phyloP scores from a whole-genome alignment of 805 yeast species.

The Kregervanrija delftensis region DNA sequence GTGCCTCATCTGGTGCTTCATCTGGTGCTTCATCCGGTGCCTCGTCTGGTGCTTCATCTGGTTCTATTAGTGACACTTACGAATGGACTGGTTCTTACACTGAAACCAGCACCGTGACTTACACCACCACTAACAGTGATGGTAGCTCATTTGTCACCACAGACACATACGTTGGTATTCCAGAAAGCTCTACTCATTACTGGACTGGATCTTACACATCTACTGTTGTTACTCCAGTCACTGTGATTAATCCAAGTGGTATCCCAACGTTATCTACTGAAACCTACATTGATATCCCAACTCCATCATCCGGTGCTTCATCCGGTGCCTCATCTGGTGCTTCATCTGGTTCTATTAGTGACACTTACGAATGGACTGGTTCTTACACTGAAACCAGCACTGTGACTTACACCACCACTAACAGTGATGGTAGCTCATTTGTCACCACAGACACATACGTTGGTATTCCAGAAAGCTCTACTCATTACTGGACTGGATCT shows the following conservation, averaged over 20 bases:
- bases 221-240: background rate
- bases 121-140: too few relatives aligned
- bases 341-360: too few relatives aligned
- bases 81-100: background rate
- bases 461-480: too few relatives aligned
- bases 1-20: background rate
- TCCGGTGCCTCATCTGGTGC: too few relatives aligned
- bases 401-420: too few relatives aligned
- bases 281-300: background rate
- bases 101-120: background rate
- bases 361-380: too few relatives aligned
- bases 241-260: background rate
- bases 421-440: too few relatives aligned
- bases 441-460: too few relatives aligned
- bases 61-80: background rate
- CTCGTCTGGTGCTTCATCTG: background rate
- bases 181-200: constrained; percentile 1
- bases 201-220: constrained; percentile 4
- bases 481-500: too few relatives aligned
- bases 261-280: background rate
- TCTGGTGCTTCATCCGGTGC: too few relatives aligned
- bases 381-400: too few relatives aligned
- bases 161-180: constrained; percentile 2
- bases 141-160: too few relatives aligned
- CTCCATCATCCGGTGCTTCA: background rate